These are phyloP conservation scores for Drosera spatulata DNA, from an alignment of 179 eudicot genomes.

Conservation along the genomic window DNA sequence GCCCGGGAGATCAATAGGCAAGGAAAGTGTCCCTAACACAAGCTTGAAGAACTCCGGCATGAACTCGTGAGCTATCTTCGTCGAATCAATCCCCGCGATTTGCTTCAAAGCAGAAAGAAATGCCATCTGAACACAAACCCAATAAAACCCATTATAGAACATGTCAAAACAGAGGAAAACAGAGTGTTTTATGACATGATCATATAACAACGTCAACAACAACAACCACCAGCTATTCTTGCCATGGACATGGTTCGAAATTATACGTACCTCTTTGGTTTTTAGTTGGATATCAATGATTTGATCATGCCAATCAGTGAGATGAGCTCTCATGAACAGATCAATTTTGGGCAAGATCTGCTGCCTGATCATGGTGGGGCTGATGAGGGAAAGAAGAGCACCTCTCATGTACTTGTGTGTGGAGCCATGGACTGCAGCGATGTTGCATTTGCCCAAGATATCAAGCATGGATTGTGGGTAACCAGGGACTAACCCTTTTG, in stretches of 20 bases:
- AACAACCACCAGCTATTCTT: too few species aligned
- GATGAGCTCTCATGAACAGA: conserved; percentile 75
- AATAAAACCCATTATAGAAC: background rate
- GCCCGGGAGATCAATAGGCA: conserved; percentile 86
- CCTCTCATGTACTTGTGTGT: conserved; percentile 68
- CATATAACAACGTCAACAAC: too few species aligned
- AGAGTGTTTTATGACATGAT: too few species aligned
- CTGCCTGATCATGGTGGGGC: conserved; percentile 63
- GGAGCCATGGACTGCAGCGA: conserved; percentile 56
- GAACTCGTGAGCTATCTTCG: conserved; percentile 15
- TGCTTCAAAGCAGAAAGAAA: conserved; percentile 76
- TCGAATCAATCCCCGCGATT: conserved; percentile 58
- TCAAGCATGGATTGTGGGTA: conserved; percentile 96
- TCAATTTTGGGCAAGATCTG: conserved; percentile 83
- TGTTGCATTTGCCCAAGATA: conserved; percentile 82
- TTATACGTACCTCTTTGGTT: conserved; percentile 61
- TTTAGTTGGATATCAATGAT: conserved; percentile 82
- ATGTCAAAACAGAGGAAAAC: too few species aligned
- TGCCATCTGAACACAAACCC: conserved; percentile 58
- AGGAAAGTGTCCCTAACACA: conserved; percentile 61
- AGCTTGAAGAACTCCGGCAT: too few species aligned
- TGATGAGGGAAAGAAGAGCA: conserved; percentile 65
- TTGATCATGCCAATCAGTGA: conserved; percentile 50
- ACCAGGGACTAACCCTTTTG: conserved; percentile 53
- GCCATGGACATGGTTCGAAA: too few species aligned